Conservation (phyloP, 768 basidiomycete species). For the Mycena polygramma region DNA sequence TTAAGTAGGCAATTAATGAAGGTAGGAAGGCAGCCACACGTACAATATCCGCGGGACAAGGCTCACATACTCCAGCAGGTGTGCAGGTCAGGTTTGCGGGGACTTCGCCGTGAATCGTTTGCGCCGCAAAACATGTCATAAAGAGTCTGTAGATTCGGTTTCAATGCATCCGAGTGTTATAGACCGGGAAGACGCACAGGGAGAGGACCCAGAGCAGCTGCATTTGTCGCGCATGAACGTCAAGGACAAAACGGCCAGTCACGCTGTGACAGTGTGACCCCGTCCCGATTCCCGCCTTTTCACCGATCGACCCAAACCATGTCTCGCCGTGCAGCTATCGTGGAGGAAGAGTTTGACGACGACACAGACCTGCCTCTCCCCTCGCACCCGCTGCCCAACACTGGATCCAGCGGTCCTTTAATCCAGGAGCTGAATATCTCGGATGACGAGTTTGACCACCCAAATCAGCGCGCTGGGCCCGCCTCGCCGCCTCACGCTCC, state of each 20-base stretch:
- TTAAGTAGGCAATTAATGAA: slow-evolving; percentile 9
- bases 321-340: slow-evolving; percentile 74
- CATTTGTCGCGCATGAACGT: slow-evolving; percentile 28
- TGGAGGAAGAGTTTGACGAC: slow-evolving; percentile 91
- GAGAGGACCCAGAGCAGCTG: slow-evolving; percentile 30
- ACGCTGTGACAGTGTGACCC: not conserved
- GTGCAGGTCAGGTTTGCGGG: slow-evolving; percentile 54
- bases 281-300: not conserved
- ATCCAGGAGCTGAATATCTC: slow-evolving; percentile 77
- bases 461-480: slow-evolving; percentile 59
- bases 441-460: slow-evolving; percentile 64
- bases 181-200: slow-evolving; percentile 7
- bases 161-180: not conserved
- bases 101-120: slow-evolving; percentile 29
- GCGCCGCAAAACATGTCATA: slow-evolving; percentile 34
- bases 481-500: slow-evolving; percentile 62
- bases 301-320: slow-evolving; percentile 48
- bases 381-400: slow-evolving; percentile 70
- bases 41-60: slow-evolving; percentile 75
- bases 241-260: slow-evolving; percentile 2
- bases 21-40: slow-evolving; percentile 41
- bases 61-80: slow-evolving; percentile 71
- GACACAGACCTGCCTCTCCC: slow-evolving; percentile 93
- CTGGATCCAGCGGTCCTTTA: slow-evolving; percentile 79
- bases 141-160: slow-evolving; percentile 27